A percentile compares a stretch with the other conserved stretches of the same genome.
Conservation (phyloP, 371 early-diverging fungal genomes). For the Lichtheimia corymbifera region DNA sequence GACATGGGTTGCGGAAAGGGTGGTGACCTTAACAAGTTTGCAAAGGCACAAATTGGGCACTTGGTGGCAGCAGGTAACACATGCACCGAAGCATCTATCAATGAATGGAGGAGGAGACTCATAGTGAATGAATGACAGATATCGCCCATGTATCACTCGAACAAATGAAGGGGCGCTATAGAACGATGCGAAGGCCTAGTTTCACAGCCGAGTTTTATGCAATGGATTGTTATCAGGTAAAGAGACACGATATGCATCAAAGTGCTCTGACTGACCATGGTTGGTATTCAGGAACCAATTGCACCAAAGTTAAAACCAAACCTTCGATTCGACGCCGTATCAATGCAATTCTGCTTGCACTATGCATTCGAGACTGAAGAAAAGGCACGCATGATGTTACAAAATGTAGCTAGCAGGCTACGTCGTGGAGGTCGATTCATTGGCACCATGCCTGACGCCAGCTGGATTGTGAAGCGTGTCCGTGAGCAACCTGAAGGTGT, state of each 20-base stretch:
- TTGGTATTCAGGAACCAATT: slow-evolving; percentile 45
- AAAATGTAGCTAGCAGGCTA: slow-evolving; percentile 81
- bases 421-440: slow-evolving; percentile 88
- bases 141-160: slow-evolving; percentile 92
- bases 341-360: slow-evolving; percentile 97
- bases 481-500: slow-evolving; percentile 28
- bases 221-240: slow-evolving; percentile 81
- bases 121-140: slow-evolving; percentile 56
- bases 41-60: slow-evolving; percentile 67
- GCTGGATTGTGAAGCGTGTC: slow-evolving; percentile 76
- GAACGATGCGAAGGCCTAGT: slow-evolving; percentile 48
- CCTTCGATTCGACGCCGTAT: slow-evolving; percentile 82
- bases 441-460: slow-evolving; percentile 94
- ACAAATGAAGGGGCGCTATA: slow-evolving; percentile 84
- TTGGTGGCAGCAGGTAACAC: slow-evolving; percentile 72
- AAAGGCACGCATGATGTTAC: slow-evolving; percentile 78
- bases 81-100: not conserved
- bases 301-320: slow-evolving; percentile 55
- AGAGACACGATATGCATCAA: slow-evolving; percentile 2
- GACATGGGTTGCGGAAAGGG: slow-evolving; percentile 99
- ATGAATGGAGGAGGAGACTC: not conserved
- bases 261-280: too few species aligned
- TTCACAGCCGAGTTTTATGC: slow-evolving; percentile 78
- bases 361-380: slow-evolving; percentile 93
- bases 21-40: slow-evolving; percentile 97